phyloP scores from a whole-genome alignment of 768 basidiomycete species.

The Tremella yokohamensis region DNA sequence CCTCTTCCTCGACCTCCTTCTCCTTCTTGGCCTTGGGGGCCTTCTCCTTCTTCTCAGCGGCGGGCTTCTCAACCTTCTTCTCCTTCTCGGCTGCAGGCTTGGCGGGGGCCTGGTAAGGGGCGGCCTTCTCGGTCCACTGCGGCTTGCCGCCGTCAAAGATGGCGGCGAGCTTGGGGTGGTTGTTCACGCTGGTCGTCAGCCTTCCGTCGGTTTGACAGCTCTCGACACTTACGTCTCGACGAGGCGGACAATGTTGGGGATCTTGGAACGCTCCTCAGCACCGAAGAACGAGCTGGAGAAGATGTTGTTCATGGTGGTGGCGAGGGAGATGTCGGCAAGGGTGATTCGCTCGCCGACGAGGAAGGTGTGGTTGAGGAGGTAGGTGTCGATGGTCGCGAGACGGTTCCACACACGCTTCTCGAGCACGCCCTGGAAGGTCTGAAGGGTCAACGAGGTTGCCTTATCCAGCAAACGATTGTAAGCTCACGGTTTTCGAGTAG shows the following conservation, averaged over 20 bases:
- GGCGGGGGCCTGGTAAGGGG: slow-evolving; percentile 66
- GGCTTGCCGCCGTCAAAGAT: slow-evolving; percentile 60
- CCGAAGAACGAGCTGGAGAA: slow-evolving; percentile 45
- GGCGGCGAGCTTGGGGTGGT: slow-evolving; percentile 72
- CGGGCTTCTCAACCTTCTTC: slow-evolving; percentile 29
- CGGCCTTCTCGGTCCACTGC: slow-evolving; percentile 61
- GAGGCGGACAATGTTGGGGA: slow-evolving; percentile 76
- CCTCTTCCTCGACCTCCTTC: slow-evolving; percentile 58
- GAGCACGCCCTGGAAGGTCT: slow-evolving; percentile 40
- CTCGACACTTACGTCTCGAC: slow-evolving; percentile 62
- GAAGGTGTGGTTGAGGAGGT: slow-evolving; percentile 77
- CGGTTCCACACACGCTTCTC: slow-evolving; percentile 54
- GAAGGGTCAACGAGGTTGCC: slow-evolving; percentile 8
- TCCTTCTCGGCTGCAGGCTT: slow-evolving; percentile 52
- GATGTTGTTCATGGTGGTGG: slow-evolving; percentile 59
- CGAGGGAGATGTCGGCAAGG: slow-evolving; percentile 77
- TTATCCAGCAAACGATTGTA: neutral
- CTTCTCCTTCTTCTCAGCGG: slow-evolving; percentile 36
- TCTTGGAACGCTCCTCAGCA: slow-evolving; percentile 61
- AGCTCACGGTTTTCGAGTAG: slow-evolving; percentile 68
- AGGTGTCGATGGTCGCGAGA: slow-evolving; percentile 66
- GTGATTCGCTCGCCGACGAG: slow-evolving; percentile 92
- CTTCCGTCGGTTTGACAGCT: neutral
- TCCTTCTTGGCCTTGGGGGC: slow-evolving; percentile 50
- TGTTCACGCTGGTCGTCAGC: slow-evolving; percentile 56